Base-by-base conservation (phyloP, 176 grass and related monocot species). In the Zizania latifolia region DNA sequence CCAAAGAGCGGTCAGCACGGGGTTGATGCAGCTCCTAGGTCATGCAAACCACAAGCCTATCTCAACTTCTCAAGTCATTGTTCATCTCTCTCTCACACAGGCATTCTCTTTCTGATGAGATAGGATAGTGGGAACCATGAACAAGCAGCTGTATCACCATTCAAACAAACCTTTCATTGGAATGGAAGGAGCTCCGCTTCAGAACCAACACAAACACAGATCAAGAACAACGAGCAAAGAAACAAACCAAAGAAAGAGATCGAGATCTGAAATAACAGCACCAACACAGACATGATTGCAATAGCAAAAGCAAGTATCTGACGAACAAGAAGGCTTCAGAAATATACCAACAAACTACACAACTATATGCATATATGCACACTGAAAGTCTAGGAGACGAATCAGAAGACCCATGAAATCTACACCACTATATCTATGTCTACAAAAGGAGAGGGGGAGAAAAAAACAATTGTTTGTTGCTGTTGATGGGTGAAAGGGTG, bases 1-100 rank as follows among this genome's bases (percentile, higher is more conserved):
- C 89, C 87, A 96, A 96, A 90, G 40, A 90, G 83, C 43, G 89
- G 78, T 75, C 81, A 60, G 63, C 51, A 21, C 80, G 70, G 83
- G 84, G 62, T 27, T 38, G 76, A 56, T 78, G n/a, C 86, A 62
- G 89, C 93, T 96, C 89, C 82, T 61, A 41, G 75, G 82, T 78
- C 90, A 96, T 90, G 89, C 90, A 96, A 96, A 14, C 87, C 93
- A 87, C 90, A 79, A 83, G 81, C 87, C 86, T 65, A 79, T 88
- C 84, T 88, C 89, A 89, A 80, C n/a, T n/a, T n/a, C n/a, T n/a
- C n/a, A n/a, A 5, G 10, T 3, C 28, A 79, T 12, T 19, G 17
- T 28, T 44, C 48, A 33, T 50, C 26, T 57, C 61, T 44, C 21
- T 48, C 10, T 5, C 12, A 38, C 5, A 15, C 3, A 16, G 38